Percentiles rank a stretch among this genome's conserved stretches.
These are phyloP conservation scores for Arctium minus DNA, from an alignment of 129 eudicot species.

Conservation along the genomic window DNA sequence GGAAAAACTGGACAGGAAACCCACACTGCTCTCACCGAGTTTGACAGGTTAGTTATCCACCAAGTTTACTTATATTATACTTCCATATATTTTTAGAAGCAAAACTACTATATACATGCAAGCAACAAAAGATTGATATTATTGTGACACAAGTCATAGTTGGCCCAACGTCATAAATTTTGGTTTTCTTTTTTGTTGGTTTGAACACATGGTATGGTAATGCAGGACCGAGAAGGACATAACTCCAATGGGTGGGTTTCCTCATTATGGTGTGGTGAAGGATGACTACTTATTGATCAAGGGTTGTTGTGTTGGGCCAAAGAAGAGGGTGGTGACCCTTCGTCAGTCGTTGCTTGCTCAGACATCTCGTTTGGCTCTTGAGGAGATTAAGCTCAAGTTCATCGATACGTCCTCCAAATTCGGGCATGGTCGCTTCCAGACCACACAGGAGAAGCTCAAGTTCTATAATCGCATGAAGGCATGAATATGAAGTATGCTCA, in stretches of 20 bases:
- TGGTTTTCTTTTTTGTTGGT: not conserved
- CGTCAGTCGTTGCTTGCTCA: slow-evolving; percentile 46
- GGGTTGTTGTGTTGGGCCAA: slow-evolving; percentile 52
- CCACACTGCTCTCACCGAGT: slow-evolving; percentile 69
- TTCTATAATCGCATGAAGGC: slow-evolving; percentile 39
- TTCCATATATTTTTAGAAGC: not conserved
- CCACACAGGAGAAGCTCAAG: slow-evolving; percentile 43
- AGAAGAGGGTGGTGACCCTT: slow-evolving; percentile 54
- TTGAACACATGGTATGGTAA: not conserved
- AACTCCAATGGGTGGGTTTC: slow-evolving; percentile 61
- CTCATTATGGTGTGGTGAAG: slow-evolving; percentile 54
- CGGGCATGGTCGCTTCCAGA: slow-evolving; percentile 65
- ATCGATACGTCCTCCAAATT: slow-evolving; percentile 52
- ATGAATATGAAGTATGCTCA: not conserved
- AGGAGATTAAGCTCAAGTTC: slow-evolving; percentile 48
- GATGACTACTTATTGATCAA: slow-evolving; percentile 51
- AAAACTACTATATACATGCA: no score
- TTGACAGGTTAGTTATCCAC: slow-evolving; percentile 50
- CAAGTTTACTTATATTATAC: not conserved
- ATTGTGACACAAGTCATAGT: no score
- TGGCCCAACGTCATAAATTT: no score
- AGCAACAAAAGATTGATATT: no score
- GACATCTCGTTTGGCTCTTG: slow-evolving; percentile 52
- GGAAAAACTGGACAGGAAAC: slow-evolving; percentile 62
- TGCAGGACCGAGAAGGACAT: slow-evolving; percentile 53